Evolutionary conservation across 1,284 basidiomycete genomes (phyloP), one percentile per base, ranked within the genome.

Genomic region (Sanghuangporus baumii): DNA sequence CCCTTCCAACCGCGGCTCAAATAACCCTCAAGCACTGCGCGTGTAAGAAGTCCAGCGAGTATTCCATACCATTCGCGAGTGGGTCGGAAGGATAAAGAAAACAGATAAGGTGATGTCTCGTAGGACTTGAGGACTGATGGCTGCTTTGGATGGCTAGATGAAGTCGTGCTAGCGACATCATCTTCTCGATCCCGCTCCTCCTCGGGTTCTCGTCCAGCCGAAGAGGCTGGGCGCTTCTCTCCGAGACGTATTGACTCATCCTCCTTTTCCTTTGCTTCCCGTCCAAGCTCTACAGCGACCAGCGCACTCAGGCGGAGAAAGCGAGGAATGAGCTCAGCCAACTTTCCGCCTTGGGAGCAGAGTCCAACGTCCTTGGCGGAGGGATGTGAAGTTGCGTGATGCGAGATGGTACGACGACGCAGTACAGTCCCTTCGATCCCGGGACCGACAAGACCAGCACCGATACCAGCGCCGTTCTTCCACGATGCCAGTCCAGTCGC

Each of bases 21-120:
- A 70, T 93, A 94, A 0, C 91, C 92, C 69, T 94, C 91, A 57
- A 94, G 74, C 31, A 85, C 88, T 0, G 90, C 89, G 26, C 91
- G 83, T 3, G 90, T 91, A 26, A 93, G 76, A 26, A 94, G 74
- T 1, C 88, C 86, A 0, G 83, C 84, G 8, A 93, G 78, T 7
- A 94, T 78, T 72, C 87, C 80, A 73, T 92, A 94, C 92, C 92
- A 94, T 65, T 86, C 84, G 37, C 81, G 75, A 37, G 89, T 87
- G 1, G 90, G 90, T 1, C 80, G 78, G 43, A 89, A 72, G 1
- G 85, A 59, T 43, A 67, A 18, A 59, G 69, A 48, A 66, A 55
- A 55, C 16, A 62, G 50, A 38, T 62, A 65, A 2, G 64, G 64
- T 12, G 60, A 62, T 11, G 57, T 18, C 7, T 20, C 20, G n/a